A percentile compares a stretch with the other conserved stretches of the same genome.
These are phyloP conservation scores for Annulohypoxylon truncatum DNA, from an alignment of 2,329 filamentous ascomycete genomes.

Conservation along the genomic window DNA sequence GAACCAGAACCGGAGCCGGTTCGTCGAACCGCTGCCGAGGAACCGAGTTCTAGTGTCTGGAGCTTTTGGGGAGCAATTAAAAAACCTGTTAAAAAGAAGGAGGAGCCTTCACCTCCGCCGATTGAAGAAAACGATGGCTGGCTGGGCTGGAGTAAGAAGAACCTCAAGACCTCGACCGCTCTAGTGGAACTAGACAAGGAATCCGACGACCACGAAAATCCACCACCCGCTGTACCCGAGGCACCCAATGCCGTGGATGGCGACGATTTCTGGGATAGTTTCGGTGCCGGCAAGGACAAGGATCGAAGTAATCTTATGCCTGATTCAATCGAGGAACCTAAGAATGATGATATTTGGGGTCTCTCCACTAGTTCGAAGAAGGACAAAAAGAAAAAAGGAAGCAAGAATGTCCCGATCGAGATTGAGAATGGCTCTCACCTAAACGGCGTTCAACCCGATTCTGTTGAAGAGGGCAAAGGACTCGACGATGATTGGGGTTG, in stretches of 20 bases:
- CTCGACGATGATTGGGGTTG: conserved; percentile 60
- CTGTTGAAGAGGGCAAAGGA: conserved; percentile 58
- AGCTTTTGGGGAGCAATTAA: conserved; percentile 67
- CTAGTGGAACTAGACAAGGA: conserved; percentile 43
- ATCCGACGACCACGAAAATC: conserved; percentile 22
- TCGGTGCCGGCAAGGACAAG: conserved; percentile 40
- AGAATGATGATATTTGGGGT: conserved; percentile 55
- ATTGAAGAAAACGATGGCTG: conserved; percentile 33
- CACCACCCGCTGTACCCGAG: conserved; percentile 37
- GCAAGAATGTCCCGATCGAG: conserved; percentile 62
- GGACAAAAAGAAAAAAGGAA: conserved; percentile 66
- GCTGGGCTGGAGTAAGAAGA: conserved; percentile 50
- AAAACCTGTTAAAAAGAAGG: conserved; percentile 55
- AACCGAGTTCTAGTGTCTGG: conserved; percentile 60
- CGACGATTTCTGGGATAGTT: conserved; percentile 42
- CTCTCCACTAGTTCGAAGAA: conserved; percentile 53
- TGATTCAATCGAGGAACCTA: conserved; percentile 58
- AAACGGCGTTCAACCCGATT: conserved; percentile 60
- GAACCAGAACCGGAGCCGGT: conserved; percentile 47
- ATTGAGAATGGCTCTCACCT: conserved; percentile 59
- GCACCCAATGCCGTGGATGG: conserved; percentile 35
- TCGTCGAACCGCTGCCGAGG: conserved; percentile 49
- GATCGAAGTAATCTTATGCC: conserved; percentile 53
- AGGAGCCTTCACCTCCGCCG: conserved; percentile 28
- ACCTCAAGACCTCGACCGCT: conserved; percentile 42